Evolutionary conservation across 2,329 filamentous ascomycete species (phyloP), one percentile per base, ranked within the genome.

Genomic region (Monilinia aucupariae): DNA sequence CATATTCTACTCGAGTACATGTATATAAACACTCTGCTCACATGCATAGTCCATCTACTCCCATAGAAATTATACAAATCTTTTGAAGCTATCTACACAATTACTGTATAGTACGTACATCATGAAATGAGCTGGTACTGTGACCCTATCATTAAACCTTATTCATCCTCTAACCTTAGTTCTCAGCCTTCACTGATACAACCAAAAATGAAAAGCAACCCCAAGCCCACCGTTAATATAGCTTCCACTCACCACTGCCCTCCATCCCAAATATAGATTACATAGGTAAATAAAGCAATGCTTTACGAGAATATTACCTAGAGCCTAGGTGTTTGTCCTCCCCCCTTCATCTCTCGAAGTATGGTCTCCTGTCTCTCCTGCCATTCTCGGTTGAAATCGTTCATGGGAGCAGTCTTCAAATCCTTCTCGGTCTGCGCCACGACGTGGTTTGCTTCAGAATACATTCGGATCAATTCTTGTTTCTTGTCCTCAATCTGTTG

Each of bases 351-450:
- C 32, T 59, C 32, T 50, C 66, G 64, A 15, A 65, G 64, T 32
- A 72, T 67, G 3, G 20, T 45, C 20, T 68, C 67, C 55, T 74
- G 71, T 41, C 63, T 62, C 52, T 62, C 67, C 15, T 67, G 59
- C 71, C 72, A 74, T 27, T 68, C 64, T 49, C 65, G 66, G 43
- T 71, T 67, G 43, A 69, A 65, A 0, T 56, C 47, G 41, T 12
- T 48, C 2, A 68, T 39, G 2, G 67, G 27, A 25, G 65, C 65
- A 39, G 65, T 62, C 55, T 66, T 68, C 10, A 70, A 8, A 13
- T 64, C 59, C 32, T 68, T 37, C 15, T 56, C 61, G 8, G 60
- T 65, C 34, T 68, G 61, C 9, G 50, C 53, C 15, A 70, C 60
- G 22, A 54, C 56, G 2, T 62, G 49, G 48, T 53, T 67, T 10